phyloP scores from a whole-genome alignment of 108 stramenopile genomes.

The Fragilaria crotonensis region DNA sequence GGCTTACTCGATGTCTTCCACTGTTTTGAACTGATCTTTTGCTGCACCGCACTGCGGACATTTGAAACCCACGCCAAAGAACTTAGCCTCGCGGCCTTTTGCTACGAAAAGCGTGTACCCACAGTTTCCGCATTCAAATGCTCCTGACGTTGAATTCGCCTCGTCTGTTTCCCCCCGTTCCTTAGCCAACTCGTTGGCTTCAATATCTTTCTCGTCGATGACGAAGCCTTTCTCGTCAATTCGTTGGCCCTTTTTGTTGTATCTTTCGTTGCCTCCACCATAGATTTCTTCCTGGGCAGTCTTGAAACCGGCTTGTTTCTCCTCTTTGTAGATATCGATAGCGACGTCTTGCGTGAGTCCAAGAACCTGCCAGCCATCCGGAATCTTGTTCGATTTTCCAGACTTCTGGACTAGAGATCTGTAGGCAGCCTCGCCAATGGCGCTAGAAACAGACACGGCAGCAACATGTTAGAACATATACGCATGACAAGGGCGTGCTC shows the following conservation, averaged over 20 bases:
- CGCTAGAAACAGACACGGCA: too few species aligned
- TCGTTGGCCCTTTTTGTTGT: conserved; percentile 38
- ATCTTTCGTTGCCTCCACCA: conserved; percentile 34
- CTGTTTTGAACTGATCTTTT: conserved; percentile 77
- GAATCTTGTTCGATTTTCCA: conserved; percentile 45
- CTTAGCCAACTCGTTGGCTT: conserved; percentile 18
- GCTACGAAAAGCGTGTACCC: conserved; percentile 87
- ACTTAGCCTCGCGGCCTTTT: conserved; percentile 81
- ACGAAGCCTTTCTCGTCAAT: conserved; percentile 52
- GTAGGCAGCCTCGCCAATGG: conserved; percentile 78
- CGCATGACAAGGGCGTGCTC: neutral
- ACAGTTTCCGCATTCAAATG: conserved; percentile 73
- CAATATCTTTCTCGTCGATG: conserved; percentile 40
- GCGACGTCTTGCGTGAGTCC: conserved; percentile 74
- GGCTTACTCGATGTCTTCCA: too few species aligned
- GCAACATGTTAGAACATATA: too few species aligned
- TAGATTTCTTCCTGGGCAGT: conserved; percentile 57
- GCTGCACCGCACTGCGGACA: conserved; percentile 84
- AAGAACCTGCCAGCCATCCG: conserved; percentile 77
- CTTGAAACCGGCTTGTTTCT: conserved; percentile 50
- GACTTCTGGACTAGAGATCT: conserved; percentile 46
- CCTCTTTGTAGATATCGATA: conserved; percentile 59
- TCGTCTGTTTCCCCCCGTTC: conserved; percentile 28
- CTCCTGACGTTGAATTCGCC: conserved; percentile 20
- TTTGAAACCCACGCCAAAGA: conserved; percentile 71